Base-by-base conservation (phyloP, 306 rosid species). In the Vigna unguiculata region DNA sequence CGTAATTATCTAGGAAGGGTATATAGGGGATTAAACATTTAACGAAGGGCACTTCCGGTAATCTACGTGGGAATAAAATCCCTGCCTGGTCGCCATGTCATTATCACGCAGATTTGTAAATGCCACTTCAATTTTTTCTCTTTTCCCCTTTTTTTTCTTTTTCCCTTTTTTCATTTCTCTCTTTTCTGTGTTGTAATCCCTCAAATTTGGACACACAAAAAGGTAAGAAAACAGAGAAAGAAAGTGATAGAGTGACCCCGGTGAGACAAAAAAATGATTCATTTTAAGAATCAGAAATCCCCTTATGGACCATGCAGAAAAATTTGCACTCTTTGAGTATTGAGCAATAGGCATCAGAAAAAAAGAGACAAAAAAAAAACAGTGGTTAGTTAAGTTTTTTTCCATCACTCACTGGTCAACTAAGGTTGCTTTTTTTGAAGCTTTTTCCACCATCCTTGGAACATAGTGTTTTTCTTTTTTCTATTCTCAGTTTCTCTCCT, bases 101-200 rank as follows among this genome's bases (percentile, higher is more conserved):
- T 74, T 83, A 20, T 92, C 93, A 59, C 74, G 34, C 40, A 90
- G 93, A 88, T 87, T 85, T 87, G 88, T 80, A 87, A 87, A 69
- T 3, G 81, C 69, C 88, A 88, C 87, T 79, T 79, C 74, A 63
- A 51, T 75, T 59, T 49, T 61, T 75, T 19, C 34, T 25, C 8
- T 6, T 17, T 30, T 5, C 4, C 30, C 30, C 30, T 34, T 0
- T 9, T 58, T 48, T 15, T 68, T 4, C 3, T 7, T 68, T 4
- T 1, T 7, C 14, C 20, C 34, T 25, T 15, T 3, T 17, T 30
- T 5, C 15, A n/a, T 12, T 22, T 9, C 17, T n/a, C 7, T 51
- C 46, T 12, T 4, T 20, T n/a, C 11, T 43, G 20, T 66, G 71
- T 32, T 68, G 51, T 40, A 52, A 49, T 49, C 11, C 11, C 43